These are phyloP conservation scores for Venturiaceae sp. DNA, from an alignment of 2,329 filamentous ascomycete species.

Conservation along the genomic window DNA sequence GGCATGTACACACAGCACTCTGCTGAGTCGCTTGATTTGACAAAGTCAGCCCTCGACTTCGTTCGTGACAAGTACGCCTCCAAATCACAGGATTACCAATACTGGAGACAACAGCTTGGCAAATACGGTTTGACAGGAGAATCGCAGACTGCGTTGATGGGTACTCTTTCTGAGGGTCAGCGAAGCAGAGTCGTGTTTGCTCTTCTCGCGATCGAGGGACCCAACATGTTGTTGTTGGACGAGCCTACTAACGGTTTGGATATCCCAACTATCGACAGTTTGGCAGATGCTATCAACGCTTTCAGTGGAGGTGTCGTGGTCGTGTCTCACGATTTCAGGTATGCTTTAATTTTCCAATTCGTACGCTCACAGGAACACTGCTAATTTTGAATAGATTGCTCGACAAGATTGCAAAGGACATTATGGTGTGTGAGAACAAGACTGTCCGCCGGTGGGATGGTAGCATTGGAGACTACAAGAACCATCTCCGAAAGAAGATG, in stretches of 20 bases:
- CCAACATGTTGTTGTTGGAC: conserved; percentile 96
- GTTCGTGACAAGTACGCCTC: conserved; percentile 88
- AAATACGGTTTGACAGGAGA: conserved; percentile 90
- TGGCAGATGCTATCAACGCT: conserved; percentile 95
- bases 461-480: conserved; percentile 90
- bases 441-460: conserved; percentile 86
- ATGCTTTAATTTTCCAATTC: conserved; percentile 27
- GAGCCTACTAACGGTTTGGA: conserved; percentile 99
- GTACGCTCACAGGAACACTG: conserved; percentile 10
- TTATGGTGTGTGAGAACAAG: conserved; percentile 98
- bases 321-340: conserved; percentile 98
- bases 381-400: conserved; percentile 59
- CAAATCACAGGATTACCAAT: conserved; percentile 95
- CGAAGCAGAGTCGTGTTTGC: conserved; percentile 98
- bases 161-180: conserved; percentile 93
- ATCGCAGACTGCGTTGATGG: conserved; percentile 93
- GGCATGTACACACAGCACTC: conserved; percentile 98
- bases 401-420: conserved; percentile 99
- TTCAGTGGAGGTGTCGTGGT: conserved; percentile 96
- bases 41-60: conserved; percentile 95
- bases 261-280: conserved; percentile 94
- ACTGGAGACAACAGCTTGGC: conserved; percentile 97
- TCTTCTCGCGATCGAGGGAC: conserved; percentile 83
- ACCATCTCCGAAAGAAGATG: conserved; percentile 99
- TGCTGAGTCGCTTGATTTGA: conserved; percentile 94